Conservation (phyloP, 495 filamentous ascomycete species). For the Aspergillus nanangensis region DNA sequence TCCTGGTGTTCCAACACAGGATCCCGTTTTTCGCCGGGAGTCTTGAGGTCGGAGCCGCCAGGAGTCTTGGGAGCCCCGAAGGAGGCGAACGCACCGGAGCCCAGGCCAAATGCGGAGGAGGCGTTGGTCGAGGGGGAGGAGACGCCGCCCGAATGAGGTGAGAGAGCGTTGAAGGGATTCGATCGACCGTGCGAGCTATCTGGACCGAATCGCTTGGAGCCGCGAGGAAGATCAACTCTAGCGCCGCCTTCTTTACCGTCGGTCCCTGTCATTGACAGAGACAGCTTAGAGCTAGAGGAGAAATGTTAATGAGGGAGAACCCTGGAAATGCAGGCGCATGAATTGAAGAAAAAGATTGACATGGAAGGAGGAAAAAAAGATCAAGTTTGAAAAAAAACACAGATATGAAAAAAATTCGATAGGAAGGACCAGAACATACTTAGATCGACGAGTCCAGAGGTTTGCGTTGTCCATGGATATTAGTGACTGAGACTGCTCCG, state of each 20-base stretch:
- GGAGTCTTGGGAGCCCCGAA: slow-evolving; percentile 93
- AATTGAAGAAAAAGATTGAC: not conserved
- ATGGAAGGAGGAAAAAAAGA: too few species aligned
- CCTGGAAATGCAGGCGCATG: not conserved
- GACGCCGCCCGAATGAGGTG: slow-evolving; percentile 64
- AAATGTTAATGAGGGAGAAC: slow-evolving; percentile 8
- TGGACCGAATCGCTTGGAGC: slow-evolving; percentile 71
- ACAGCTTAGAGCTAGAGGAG: slow-evolving; percentile 79
- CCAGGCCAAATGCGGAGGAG: slow-evolving; percentile 89
- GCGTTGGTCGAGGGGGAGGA: slow-evolving; percentile 83
- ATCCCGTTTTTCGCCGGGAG: slow-evolving; percentile 64
- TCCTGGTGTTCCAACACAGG: slow-evolving; percentile 47
- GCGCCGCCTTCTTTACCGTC: slow-evolving; percentile 53
- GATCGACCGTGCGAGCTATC: slow-evolving; percentile 73
- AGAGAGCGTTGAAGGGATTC: slow-evolving; percentile 82
- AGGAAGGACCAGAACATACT: slow-evolving; percentile 51
- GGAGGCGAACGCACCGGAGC: slow-evolving; percentile 92
- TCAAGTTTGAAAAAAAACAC: too few species aligned
- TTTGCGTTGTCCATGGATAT: slow-evolving; percentile 62
- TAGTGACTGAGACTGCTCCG: slow-evolving; percentile 35
- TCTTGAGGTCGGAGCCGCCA: slow-evolving; percentile 71
- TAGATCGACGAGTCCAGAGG: slow-evolving; percentile 89
- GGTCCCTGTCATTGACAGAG: slow-evolving; percentile 69
- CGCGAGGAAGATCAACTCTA: slow-evolving; percentile 62
- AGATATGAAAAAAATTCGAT: slow-evolving; percentile 11